Evolutionary conservation across 2,329 filamentous ascomycete genomes (phyloP).

Genomic region (Colletotrichum shisoi): DNA sequence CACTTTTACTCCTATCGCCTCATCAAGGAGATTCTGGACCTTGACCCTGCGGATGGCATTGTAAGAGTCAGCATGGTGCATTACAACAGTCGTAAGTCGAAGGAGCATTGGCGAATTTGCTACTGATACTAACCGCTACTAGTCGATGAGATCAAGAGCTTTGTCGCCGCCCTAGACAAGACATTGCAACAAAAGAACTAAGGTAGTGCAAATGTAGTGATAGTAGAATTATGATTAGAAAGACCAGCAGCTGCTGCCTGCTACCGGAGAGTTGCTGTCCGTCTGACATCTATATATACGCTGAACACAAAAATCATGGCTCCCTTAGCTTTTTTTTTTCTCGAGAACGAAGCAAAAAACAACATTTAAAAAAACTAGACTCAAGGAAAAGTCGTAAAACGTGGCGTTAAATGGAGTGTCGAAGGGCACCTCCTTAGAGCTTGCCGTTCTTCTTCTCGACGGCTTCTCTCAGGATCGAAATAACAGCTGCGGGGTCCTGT

Average conservation of each 20-base stretch:
- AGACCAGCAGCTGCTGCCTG: slow-evolving; percentile 13
- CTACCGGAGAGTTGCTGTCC: slow-evolving; percentile 16
- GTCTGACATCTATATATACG: slow-evolving; percentile 26
- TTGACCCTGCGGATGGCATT: slow-evolving; percentile 66
- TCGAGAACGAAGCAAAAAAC: not conserved
- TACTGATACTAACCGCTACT: not conserved
- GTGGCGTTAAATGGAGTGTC: slow-evolving; percentile 3
- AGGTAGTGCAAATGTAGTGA: not conserved
- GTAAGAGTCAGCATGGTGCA: slow-evolving; percentile 76
- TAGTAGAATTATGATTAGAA: slow-evolving; percentile 30
- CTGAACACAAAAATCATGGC: slow-evolving; percentile 28
- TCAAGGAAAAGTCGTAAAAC: slow-evolving; percentile 30
- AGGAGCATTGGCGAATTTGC: not conserved
- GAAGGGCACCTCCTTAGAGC: slow-evolving; percentile 44
- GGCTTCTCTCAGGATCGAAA: slow-evolving; percentile 77
- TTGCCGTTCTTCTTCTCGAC: slow-evolving; percentile 69
- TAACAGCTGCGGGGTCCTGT: slow-evolving; percentile 85
- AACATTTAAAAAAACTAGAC: slow-evolving; percentile 4
- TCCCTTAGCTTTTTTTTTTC: slow-evolving; percentile 25
- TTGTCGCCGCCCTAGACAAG: slow-evolving; percentile 62
- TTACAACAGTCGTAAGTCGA: slow-evolving; percentile 71
- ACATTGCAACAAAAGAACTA: slow-evolving; percentile 49
- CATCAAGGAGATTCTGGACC: slow-evolving; percentile 64
- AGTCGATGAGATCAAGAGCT: slow-evolving; percentile 65
- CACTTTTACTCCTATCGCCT: slow-evolving; percentile 73